Percentiles rank a stretch among this genome's conserved stretches.
Evolutionary conservation across 306 rosid species (phyloP).

Genomic region (Echinosophora koreensis): DNA sequence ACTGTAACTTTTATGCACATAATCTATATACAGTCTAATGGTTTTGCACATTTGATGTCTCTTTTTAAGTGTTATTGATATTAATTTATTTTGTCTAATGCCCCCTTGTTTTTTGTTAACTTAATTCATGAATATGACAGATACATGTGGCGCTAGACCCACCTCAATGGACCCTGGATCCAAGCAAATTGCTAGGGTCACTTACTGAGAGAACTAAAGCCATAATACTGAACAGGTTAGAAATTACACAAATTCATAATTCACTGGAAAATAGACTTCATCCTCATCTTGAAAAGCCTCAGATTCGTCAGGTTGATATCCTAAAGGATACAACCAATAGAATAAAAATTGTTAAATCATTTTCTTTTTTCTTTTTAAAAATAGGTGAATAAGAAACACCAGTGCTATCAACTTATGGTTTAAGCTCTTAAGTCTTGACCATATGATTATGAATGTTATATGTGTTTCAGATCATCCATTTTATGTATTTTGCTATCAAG

Average conservation of each 20-base stretch:
- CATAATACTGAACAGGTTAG: conserved; percentile 80
- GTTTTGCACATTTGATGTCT: not conserved
- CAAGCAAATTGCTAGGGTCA: conserved; percentile 62
- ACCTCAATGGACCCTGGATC: conserved; percentile 81
- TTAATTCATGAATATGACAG: conserved; percentile 52
- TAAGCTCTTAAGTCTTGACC: not conserved
- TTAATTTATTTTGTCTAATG: not conserved
- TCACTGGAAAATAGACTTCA: conserved; percentile 3
- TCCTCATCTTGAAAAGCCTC: conserved; percentile 22
- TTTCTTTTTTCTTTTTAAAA: not conserved
- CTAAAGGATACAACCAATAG: conserved; percentile 17
- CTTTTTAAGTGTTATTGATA: conserved; percentile 24
- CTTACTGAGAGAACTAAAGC: conserved; percentile 81
- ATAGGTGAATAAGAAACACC: conserved; percentile 22
- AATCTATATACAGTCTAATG: not conserved
- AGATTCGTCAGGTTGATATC: not conserved
- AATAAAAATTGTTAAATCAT: not conserved
- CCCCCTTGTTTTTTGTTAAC: conserved; percentile 38
- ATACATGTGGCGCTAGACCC: conserved; percentile 79
- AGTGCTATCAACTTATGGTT: conserved; percentile 16
- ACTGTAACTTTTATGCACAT: not conserved
- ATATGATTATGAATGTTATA: not conserved
- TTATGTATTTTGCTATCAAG: conserved; percentile 26
- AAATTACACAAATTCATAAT: conserved; percentile 26
- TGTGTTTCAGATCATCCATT: conserved; percentile 25